Evolutionary conservation across 2,329 filamentous ascomycete species (phyloP), one percentile per base, ranked within the genome.

Genomic region (Aaosphaeria pasadenensis): DNA sequence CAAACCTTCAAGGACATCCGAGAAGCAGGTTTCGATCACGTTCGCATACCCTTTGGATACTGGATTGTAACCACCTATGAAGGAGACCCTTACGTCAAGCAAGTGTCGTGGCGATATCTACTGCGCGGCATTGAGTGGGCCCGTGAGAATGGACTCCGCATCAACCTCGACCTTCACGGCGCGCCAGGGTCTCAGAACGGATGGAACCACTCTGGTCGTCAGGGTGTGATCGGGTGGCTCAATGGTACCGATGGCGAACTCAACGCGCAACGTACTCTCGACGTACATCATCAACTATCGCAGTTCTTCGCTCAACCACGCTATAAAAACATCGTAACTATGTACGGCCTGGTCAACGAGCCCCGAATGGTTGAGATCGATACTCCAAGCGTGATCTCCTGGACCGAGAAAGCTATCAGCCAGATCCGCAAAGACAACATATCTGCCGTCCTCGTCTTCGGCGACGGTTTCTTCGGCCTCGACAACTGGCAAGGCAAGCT

Each of bases 261-360:
- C 11, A 96, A 96, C 67, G 86, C 80, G 0, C 81, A 95, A 60
- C 84, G 92, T 33, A 89, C 89, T 1, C 81, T 96, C 13, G 90
- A 95, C 49, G 79, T 97, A 36, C 94, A 99, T 73, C 81, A 94
- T 65, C 84, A 88, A 50, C 78, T 99, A 9, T 91, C 89, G 28
- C 81, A 86, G 55, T 99, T 99, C 81, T 99, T 99, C 70, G 84
- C 91, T 0, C 94, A 97, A 66, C 83, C 87, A 42, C 87, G 94
- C 7, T 99, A 99, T 77, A 87, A 88, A 64, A 95, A 96, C 67
- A 81, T 99, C 57, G 79, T 99, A 52, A 83, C 87, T 11, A 90
- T 97, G 74, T 99, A 99, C 71, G 94, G 94, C 4, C 83, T 99
- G 1, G 89, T 85, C 64, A 99, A 99, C 73, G 94, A 99, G 71